Evolutionary conservation across 139 green algal species (phyloP).

Genomic region (Mesotaenium endlicherianum): DNA sequence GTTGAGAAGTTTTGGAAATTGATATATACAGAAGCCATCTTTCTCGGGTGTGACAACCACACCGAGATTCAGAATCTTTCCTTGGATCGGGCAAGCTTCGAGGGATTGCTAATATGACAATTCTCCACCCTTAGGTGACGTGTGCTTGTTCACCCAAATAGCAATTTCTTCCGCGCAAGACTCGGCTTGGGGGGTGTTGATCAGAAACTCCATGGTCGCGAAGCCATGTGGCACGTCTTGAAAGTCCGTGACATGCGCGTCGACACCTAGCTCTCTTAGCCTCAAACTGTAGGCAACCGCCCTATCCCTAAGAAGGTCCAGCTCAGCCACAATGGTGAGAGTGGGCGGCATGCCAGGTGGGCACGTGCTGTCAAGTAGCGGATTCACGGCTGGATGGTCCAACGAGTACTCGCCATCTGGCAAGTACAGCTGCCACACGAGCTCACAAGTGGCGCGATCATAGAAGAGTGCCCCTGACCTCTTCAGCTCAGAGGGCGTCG

Average conservation of each 20-base stretch:
- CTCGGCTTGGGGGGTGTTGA: constrained; percentile 35
- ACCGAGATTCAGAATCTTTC: too few species aligned
- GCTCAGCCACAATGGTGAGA: constrained; percentile 26
- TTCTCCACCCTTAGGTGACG: not conserved
- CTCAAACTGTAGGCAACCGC: constrained; percentile 20
- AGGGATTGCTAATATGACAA: not conserved
- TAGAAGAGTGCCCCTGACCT: constrained; percentile 15
- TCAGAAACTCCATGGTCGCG: constrained; percentile 15
- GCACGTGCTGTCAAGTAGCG: not conserved
- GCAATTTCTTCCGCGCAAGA: constrained; percentile 37
- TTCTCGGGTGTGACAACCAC: too few species aligned
- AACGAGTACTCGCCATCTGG: constrained; percentile 11
- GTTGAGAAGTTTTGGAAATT: too few species aligned
- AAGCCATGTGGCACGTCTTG: constrained; percentile 36
- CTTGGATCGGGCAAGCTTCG: not conserved
- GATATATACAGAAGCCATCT: too few species aligned
- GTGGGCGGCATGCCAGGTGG: constrained; percentile 27
- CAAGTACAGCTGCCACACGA: constrained; percentile 22
- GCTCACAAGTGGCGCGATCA: constrained; percentile 16
- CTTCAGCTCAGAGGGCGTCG: constrained; percentile 20
- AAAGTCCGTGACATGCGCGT: constrained; percentile 35
- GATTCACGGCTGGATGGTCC: constrained; percentile 31
- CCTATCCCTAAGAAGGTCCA: constrained; percentile 24
- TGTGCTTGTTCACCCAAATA: constrained; percentile 28
- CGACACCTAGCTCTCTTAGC: constrained; percentile 21